phyloP scores from a whole-genome alignment of 345 rosid species.

The Eucalyptus albens region DNA sequence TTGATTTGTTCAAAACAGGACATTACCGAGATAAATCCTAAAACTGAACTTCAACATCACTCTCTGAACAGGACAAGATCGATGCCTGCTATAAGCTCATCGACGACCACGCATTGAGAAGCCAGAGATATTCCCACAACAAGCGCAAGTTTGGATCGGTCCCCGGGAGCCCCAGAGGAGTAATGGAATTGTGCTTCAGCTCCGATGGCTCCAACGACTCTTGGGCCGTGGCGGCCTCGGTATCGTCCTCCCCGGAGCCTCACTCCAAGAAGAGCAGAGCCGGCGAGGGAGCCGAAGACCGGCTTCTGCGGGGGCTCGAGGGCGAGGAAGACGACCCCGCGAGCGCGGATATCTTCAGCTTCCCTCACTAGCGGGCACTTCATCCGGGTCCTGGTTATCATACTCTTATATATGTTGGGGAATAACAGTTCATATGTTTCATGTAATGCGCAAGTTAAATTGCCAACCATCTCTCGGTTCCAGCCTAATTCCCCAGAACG shows the following conservation, averaged over 20 bases:
- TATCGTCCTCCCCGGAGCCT: constrained; percentile 53
- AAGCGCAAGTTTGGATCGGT: constrained; percentile 37
- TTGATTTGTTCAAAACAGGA: neutral
- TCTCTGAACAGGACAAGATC: constrained; percentile 28
- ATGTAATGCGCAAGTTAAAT: constrained; percentile 17
- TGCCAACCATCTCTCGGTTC: constrained; percentile 51
- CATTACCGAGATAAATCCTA: neutral
- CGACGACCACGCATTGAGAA: constrained; percentile 11
- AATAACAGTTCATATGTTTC: neutral
- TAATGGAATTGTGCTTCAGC: constrained; percentile 56
- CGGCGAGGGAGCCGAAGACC: neutral
- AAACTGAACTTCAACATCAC: neutral
- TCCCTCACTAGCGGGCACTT: neutral
- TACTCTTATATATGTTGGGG: neutral
- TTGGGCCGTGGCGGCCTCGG: constrained; percentile 29
- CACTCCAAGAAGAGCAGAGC: constrained; percentile 31
- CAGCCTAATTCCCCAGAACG: neutral
- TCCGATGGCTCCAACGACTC: constrained; percentile 46
- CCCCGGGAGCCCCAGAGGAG: constrained; percentile 60
- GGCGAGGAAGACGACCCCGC: neutral
- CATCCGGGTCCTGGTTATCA: neutral
- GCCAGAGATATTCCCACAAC: constrained; percentile 1
- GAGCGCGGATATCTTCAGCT: neutral
- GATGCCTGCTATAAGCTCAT: constrained; percentile 34
- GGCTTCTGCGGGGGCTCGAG: neutral